Evolutionary conservation across 306 rosid genomes (phyloP).

Genomic region (Cyamopsis tetragonoloba): DNA sequence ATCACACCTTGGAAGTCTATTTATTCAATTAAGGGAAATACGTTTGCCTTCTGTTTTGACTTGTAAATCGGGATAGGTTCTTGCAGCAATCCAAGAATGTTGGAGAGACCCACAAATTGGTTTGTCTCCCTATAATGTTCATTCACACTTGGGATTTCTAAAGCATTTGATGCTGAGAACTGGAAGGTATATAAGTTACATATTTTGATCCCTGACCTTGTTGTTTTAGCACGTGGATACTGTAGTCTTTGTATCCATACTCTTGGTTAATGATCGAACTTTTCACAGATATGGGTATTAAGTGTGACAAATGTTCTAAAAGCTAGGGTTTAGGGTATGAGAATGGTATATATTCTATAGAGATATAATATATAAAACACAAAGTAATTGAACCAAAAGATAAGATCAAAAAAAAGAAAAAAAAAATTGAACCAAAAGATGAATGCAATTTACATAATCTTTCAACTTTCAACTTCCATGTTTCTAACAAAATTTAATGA

Average conservation of each 20-base stretch:
- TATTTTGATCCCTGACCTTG: background rate
- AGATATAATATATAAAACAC: background rate
- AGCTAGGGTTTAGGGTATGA: background rate
- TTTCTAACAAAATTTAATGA: background rate
- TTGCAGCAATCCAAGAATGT: slow-evolving; percentile 76
- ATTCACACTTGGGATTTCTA: slow-evolving; percentile 77
- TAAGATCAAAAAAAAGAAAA: too few relatives aligned
- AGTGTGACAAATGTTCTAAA: background rate
- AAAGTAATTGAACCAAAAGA: background rate
- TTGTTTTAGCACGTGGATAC: background rate
- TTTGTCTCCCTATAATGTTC: slow-evolving; percentile 72
- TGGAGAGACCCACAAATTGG: slow-evolving; percentile 83
- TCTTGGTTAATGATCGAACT: background rate
- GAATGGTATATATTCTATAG: too few relatives aligned
- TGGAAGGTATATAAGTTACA: slow-evolving; percentile 66
- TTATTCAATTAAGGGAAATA: slow-evolving; percentile 13
- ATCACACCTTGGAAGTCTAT: background rate
- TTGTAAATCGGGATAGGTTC: slow-evolving; percentile 57
- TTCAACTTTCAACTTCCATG: background rate
- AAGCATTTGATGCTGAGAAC: slow-evolving; percentile 95
- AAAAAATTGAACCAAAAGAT: too few relatives aligned
- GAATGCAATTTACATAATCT: background rate
- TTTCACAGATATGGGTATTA: background rate
- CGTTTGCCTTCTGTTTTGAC: slow-evolving; percentile 40
- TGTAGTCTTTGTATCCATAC: slow-evolving; percentile 11